These are phyloP conservation scores for Farysia itapuensis DNA, from an alignment of 1,284 basidiomycete genomes.

Conservation along the genomic window DNA sequence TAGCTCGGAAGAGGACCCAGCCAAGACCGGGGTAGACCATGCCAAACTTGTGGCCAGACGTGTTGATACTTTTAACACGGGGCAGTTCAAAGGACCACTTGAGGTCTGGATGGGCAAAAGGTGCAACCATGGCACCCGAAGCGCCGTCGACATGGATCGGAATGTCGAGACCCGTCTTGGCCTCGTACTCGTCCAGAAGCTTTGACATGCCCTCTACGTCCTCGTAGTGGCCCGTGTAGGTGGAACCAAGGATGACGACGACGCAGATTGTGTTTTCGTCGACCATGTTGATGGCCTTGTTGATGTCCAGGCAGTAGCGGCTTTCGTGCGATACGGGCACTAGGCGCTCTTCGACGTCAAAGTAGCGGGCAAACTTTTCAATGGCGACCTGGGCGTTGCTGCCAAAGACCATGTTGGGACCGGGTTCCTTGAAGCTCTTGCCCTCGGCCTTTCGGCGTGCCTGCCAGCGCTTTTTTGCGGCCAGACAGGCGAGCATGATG, in stretches of 20 bases:
- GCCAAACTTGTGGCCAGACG: slow-evolving; percentile 76
- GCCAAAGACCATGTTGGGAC: slow-evolving; percentile 76
- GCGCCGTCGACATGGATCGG: slow-evolving; percentile 68
- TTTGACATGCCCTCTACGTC: slow-evolving; percentile 83
- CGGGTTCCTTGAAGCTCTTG: slow-evolving; percentile 52
- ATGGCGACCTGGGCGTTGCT: slow-evolving; percentile 72
- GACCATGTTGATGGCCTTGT: slow-evolving; percentile 80
- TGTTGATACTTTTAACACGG: slow-evolving; percentile 83
- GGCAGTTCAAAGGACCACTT: slow-evolving; percentile 69
- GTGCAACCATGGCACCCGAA: slow-evolving; percentile 65
- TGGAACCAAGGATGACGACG: slow-evolving; percentile 68
- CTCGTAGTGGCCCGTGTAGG: slow-evolving; percentile 92
- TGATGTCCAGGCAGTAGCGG: slow-evolving; percentile 75
- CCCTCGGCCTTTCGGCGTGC: slow-evolving; percentile 80
- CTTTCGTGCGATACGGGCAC: slow-evolving; percentile 48
- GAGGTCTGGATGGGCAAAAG: slow-evolving; percentile 74
- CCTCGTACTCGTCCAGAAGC: slow-evolving; percentile 81
- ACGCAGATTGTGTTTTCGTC: slow-evolving; percentile 75
- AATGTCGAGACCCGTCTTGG: slow-evolving; percentile 68
- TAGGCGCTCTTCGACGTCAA: slow-evolving; percentile 72
- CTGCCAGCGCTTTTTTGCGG: slow-evolving; percentile 94
- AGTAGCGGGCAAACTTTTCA: slow-evolving; percentile 74
- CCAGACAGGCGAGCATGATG: slow-evolving; percentile 85
- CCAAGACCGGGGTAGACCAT: slow-evolving; percentile 74
- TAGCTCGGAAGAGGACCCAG: slow-evolving; percentile 54